Evolutionary conservation across 225 moss, liverwort and hornwort genomes (phyloP).

Genomic region (Polytrichum commune): DNA sequence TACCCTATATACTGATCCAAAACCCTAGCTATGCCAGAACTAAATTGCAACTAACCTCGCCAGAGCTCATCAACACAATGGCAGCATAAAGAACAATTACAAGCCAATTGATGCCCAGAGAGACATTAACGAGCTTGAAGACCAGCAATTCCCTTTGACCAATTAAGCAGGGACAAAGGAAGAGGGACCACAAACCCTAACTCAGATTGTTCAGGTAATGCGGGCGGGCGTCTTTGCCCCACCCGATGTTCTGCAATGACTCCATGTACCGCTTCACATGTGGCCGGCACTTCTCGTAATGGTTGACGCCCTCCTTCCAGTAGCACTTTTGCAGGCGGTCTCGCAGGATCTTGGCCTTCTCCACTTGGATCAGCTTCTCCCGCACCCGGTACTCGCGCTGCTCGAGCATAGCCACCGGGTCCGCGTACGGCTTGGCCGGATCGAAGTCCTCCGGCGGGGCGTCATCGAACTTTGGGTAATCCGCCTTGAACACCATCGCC

Average conservation of each 20-base stretch:
- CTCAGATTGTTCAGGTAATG: constrained; percentile 49
- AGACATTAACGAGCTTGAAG: background rate
- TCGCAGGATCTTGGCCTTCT: constrained; percentile 58
- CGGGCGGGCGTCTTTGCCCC: constrained; percentile 98
- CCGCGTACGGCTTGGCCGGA: constrained; percentile 81
- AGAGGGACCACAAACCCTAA: background rate
- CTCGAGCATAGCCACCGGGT: constrained; percentile 94
- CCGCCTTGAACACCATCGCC: constrained; percentile 80
- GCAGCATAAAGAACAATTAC: background rate
- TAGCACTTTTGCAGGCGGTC: constrained; percentile 62
- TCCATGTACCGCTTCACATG: constrained; percentile 78
- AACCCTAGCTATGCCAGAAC: background rate
- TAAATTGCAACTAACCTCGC: background rate
- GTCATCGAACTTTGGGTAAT: constrained; percentile 89
- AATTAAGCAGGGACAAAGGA: background rate
- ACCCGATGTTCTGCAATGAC: constrained; percentile 76
- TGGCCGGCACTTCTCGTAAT: constrained; percentile 78
- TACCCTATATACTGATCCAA: background rate
- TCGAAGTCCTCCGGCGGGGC: constrained; percentile 86
- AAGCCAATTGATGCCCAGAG: background rate
- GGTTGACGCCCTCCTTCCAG: constrained; percentile 58
- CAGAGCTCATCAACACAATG: background rate
- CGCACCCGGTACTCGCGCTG: constrained; percentile 82
- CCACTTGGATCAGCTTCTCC: constrained; percentile 86
- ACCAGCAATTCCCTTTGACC: background rate